Evolutionary conservation across 2,329 filamentous ascomycete genomes (phyloP).

Genomic region (Coniosporium tulheliwenetii): DNA sequence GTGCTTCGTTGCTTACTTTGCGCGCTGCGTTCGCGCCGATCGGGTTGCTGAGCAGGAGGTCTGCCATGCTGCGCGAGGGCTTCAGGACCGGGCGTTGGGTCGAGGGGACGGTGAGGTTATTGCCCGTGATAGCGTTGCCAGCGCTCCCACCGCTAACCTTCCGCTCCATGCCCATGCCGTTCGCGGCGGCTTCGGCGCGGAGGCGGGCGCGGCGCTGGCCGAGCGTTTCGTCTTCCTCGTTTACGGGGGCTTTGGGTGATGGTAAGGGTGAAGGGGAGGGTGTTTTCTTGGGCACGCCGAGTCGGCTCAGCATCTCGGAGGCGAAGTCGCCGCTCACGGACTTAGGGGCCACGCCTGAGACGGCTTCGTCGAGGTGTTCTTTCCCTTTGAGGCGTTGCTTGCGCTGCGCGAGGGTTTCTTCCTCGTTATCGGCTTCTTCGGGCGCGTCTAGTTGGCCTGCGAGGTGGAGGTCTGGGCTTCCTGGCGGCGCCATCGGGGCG

Average conservation of each 20-base stretch:
- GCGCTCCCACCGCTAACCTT: neutral
- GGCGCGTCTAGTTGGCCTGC: constrained; percentile 12
- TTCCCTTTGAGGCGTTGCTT: constrained; percentile 48
- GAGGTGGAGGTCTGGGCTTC: constrained; percentile 12
- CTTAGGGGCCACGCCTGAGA: constrained; percentile 23
- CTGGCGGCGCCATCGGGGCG: constrained; percentile 10
- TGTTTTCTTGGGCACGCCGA: constrained; percentile 27
- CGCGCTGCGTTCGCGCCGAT: constrained; percentile 17
- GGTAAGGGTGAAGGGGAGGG: constrained; percentile 7
- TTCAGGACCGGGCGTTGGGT: constrained; percentile 19
- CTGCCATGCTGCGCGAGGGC: constrained; percentile 40
- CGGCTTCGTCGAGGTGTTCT: constrained; percentile 29
- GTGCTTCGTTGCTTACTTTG: constrained; percentile 18
- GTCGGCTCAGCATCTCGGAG: constrained; percentile 50
- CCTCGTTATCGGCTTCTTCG: constrained; percentile 36
- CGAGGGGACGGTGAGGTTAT: constrained; percentile 19
- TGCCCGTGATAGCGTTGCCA: constrained; percentile 20
- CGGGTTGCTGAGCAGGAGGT: constrained; percentile 43
- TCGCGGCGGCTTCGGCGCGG: constrained; percentile 45
- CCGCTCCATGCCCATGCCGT: neutral
- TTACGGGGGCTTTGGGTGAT: constrained; percentile 4
- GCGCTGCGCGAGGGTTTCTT: constrained; percentile 52
- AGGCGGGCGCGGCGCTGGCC: constrained; percentile 62
- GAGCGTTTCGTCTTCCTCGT: constrained; percentile 55
- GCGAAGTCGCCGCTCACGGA: constrained; percentile 54